A percentile compares a stretch with the other conserved stretches of the same genome.
Conservation (phyloP, 2,329 filamentous ascomycete genomes). For the Trichoderma polysporum region DNA sequence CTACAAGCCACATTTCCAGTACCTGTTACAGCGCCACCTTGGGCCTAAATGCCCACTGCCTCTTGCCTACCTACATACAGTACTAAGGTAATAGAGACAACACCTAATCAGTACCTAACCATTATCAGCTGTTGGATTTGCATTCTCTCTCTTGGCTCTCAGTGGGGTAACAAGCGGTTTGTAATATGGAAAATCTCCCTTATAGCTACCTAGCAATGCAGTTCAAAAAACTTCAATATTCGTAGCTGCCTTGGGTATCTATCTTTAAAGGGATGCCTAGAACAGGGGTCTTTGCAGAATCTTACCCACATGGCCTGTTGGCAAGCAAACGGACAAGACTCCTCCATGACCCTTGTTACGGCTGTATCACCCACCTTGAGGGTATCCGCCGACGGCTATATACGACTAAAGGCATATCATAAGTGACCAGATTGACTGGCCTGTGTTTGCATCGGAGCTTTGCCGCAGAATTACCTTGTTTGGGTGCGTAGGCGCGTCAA, state of each 20-base stretch:
- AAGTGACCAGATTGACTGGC: constrained; percentile 16
- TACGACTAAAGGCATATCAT: constrained; percentile 9
- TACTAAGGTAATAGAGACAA: too few relatives aligned
- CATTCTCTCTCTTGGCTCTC: background rate
- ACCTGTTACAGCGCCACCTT: background rate
- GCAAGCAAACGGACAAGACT: constrained; percentile 8
- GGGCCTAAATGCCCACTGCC: too few relatives aligned
- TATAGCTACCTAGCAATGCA: too few relatives aligned
- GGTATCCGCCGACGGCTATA: constrained; percentile 11
- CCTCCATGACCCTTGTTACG: constrained; percentile 13
- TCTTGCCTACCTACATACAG: too few relatives aligned
- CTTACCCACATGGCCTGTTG: constrained; percentile 10
- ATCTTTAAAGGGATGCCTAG: background rate
- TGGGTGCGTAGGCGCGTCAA: background rate
- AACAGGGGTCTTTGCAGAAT: constrained; percentile 6
- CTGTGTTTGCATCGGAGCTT: constrained; percentile 18
- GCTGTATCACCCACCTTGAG: constrained; percentile 8
- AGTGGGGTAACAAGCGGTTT: background rate
- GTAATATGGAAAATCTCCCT: background rate
- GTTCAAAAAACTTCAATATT: background rate
- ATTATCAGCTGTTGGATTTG: too few relatives aligned
- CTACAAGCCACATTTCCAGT: background rate
- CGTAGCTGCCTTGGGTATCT: background rate
- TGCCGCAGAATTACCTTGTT: background rate
- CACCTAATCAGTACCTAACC: background rate